These are phyloP conservation scores for Arthrinium phaeospermum DNA, from an alignment of 2,329 filamentous ascomycete species.

Conservation along the genomic window DNA sequence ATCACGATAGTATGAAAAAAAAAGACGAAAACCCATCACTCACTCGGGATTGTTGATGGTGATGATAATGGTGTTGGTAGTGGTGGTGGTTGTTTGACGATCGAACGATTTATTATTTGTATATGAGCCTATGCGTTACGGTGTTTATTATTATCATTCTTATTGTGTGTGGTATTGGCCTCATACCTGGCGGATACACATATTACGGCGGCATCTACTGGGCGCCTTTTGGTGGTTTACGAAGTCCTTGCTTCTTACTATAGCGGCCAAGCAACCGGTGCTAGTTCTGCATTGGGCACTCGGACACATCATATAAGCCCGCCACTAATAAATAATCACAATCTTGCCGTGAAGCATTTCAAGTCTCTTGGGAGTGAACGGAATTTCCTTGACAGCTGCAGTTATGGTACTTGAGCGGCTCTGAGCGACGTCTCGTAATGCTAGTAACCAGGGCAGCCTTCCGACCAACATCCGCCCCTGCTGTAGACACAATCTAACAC, in stretches of 20 bases:
- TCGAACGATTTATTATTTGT: background rate
- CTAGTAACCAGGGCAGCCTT: background rate
- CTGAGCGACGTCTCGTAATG: background rate
- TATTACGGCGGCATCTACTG: background rate
- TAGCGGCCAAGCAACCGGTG: background rate
- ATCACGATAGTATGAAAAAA: background rate
- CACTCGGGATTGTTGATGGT: background rate
- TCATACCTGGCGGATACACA: background rate
- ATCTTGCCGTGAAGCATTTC: background rate
- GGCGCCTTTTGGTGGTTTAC: background rate
- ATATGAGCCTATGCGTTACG: slow-evolving; percentile 12
- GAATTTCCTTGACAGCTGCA: background rate
- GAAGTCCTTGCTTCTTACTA: background rate
- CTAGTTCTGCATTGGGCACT: background rate
- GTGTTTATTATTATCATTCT: background rate
- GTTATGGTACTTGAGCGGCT: background rate
- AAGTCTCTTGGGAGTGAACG: background rate
- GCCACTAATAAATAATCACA: background rate
- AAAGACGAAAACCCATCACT: background rate
- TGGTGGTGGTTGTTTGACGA: background rate
- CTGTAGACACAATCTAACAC: no score
- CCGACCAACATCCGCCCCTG: background rate
- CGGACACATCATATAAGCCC: background rate
- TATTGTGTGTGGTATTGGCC: no score
- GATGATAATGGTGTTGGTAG: background rate